These are phyloP conservation scores for Cardamine occulta DNA, from an alignment of 345 rosid genomes.

Conservation along the genomic window DNA sequence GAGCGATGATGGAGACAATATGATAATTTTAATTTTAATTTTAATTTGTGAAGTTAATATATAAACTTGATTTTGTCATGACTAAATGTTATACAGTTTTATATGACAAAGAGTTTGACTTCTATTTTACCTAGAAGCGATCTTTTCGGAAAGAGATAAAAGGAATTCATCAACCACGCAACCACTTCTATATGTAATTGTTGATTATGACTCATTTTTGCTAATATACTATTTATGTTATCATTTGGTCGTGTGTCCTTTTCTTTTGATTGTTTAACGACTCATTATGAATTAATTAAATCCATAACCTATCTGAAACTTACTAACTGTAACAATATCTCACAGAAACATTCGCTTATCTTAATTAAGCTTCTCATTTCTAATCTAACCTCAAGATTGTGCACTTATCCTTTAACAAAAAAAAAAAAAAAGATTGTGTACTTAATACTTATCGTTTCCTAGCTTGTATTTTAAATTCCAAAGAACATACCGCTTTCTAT, in stretches of 20 bases:
- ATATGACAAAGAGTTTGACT: slow-evolving; percentile 23
- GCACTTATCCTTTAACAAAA: neutral
- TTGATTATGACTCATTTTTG: slow-evolving; percentile 9
- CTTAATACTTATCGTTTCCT: neutral
- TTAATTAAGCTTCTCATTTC: neutral
- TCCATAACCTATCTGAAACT: neutral
- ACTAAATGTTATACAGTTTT: neutral
- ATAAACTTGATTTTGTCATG: neutral
- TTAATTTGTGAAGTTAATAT: neutral
- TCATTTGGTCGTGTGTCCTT: slow-evolving; percentile 33
- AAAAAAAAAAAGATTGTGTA: neutral
- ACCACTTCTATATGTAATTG: slow-evolving; percentile 17
- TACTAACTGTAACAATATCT: neutral
- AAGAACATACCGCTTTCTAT: neutral
- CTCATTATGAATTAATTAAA: neutral
- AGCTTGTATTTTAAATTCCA: neutral
- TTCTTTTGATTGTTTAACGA: slow-evolving; percentile 2
- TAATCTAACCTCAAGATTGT: neutral
- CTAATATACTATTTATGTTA: neutral
- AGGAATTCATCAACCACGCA: slow-evolving; percentile 37
- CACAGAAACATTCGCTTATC: neutral
- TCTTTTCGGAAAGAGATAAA: neutral
- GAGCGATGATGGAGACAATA: neutral
- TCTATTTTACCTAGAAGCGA: slow-evolving; percentile 12
- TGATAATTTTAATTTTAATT: neutral